Conservation (phyloP, 306 rosid genomes). For the Dicorynia guianensis region DNA sequence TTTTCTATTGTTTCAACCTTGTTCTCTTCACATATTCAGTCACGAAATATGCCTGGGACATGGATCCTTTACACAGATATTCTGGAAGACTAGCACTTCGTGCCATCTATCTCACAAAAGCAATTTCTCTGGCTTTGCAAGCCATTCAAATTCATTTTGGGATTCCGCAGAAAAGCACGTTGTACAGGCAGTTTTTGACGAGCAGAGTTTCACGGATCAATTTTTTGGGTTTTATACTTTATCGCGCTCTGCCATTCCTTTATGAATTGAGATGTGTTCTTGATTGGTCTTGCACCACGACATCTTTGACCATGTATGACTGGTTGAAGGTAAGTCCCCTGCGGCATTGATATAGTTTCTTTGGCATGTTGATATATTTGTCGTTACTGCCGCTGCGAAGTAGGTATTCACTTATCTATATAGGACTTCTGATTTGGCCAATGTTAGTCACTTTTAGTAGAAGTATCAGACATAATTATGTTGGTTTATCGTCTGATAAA, state of each 20-base stretch:
- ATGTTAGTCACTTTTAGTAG: conserved; percentile 17
- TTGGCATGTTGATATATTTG: conserved; percentile 13
- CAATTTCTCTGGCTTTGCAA: conserved; percentile 85
- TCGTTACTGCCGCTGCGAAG: conserved; percentile 26
- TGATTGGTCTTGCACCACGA: conserved; percentile 96
- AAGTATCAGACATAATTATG: conserved; percentile 21
- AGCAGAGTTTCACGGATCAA: conserved; percentile 79
- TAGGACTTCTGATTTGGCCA: conserved; percentile 28
- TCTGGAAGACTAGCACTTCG: conserved; percentile 82
- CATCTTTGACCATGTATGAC: conserved; percentile 94
- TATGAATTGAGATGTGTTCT: conserved; percentile 92
- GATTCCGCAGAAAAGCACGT: conserved; percentile 83
- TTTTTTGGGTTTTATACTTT: conserved; percentile 78
- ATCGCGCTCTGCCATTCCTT: conserved; percentile 90
- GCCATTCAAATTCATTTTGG: conserved; percentile 85
- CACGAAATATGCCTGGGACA: conserved; percentile 89
- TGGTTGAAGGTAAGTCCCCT: conserved; percentile 82
- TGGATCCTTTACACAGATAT: conserved; percentile 69
- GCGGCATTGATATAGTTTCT: conserved; percentile 21
- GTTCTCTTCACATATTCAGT: conserved; percentile 81
- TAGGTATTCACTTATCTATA: conserved; percentile 5
- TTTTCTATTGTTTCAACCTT: conserved; percentile 86
- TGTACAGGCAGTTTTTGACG: conserved; percentile 91
- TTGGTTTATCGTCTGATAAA: conserved; percentile 7
- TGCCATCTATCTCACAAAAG: conserved; percentile 84